Evolutionary conservation across 202 grass and related monocot genomes (phyloP), one percentile per base, ranked within the genome.

Genomic region (Schoenoplectus tabernaemontani): DNA sequence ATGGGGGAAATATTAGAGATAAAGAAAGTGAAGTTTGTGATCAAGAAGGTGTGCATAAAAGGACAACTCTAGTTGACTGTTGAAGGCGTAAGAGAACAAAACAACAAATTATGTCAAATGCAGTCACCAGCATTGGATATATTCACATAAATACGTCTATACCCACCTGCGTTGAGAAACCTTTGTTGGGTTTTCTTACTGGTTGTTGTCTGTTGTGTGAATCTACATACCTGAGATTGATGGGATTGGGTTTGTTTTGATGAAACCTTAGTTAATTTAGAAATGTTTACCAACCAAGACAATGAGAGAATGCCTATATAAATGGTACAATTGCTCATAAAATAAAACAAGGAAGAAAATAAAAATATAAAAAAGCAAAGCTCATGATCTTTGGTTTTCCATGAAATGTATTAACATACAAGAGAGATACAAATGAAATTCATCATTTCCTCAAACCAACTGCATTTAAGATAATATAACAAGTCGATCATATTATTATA

Each of bases 1-100:
- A 51, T n/a, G 23, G 8, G 12, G 5, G 26, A 64, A 65, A 36
- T 22, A 51, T 65, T 61, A 44, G 39, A 64, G 78, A 80, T 80
- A 64, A 50, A 80, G 78, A 53, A 59, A 51, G 37, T 64, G 78
- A 80, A 80, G 78, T 80, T 80, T 80, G 59, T 66, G 58, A 80
- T 64, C 58, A 64, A 80, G 38, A 23, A 9, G 16, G 41, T 47
- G 42, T 48, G 0, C 20, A 33, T 0, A 80, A 64, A 64, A 63
- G 61, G 44, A 48, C 41, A 20, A 80, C 5, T 80, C 15, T 30
- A 50, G 58, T 80, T 1, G 19, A n/a, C 19, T 69, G 0, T 69
- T 66, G 38, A 65, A 80, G 22, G 43, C 24, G 51, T 66, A 9
- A 50, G 51, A 80, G 15, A 79, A 59, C 22, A 79, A 62, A 62